phyloP scores from a whole-genome alignment of 768 basidiomycete genomes.

The Trametes maxima region DNA sequence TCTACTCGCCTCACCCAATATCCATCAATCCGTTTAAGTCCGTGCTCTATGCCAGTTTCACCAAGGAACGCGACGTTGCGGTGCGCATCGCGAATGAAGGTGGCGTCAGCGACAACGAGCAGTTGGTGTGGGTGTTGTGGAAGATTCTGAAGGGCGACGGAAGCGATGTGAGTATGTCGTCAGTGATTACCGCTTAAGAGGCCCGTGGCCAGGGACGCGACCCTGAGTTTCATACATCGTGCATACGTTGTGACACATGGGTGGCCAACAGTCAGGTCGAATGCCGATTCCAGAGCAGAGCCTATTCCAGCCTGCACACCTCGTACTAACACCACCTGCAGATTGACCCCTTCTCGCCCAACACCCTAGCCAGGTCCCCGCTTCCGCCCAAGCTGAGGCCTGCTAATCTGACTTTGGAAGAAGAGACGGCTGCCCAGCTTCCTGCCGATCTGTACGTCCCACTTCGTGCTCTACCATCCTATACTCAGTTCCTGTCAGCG shows the following conservation, averaged over 20 bases:
- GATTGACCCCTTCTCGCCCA: conserved; percentile 84
- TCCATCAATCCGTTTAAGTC: conserved; percentile 82
- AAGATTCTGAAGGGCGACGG: conserved; percentile 85
- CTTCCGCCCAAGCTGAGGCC: conserved; percentile 76
- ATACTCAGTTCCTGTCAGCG: conserved; percentile 14
- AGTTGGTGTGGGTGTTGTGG: conserved; percentile 86
- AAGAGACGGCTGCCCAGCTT: conserved; percentile 39
- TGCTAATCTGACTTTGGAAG: conserved; percentile 68
- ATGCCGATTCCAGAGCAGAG: not conserved
- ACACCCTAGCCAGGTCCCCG: conserved; percentile 70
- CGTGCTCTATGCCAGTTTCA: conserved; percentile 65
- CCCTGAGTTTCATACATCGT: no score
- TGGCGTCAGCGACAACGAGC: conserved; percentile 64
- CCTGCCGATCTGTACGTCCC: conserved; percentile 26
- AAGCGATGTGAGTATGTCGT: conserved; percentile 61
- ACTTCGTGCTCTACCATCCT: not conserved
- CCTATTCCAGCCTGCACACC: not conserved
- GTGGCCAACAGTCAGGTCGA: no score
- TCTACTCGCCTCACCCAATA: conserved; percentile 81
- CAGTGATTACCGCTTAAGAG: not conserved
- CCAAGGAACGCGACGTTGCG: conserved; percentile 68
- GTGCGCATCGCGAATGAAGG: conserved; percentile 48
- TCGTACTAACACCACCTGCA: conserved; percentile 29
- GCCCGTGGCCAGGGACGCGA: no score
- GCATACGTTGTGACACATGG: no score